These are phyloP conservation scores for Sclerotinia minor DNA, from an alignment of 2,329 filamentous ascomycete species.

Conservation along the genomic window DNA sequence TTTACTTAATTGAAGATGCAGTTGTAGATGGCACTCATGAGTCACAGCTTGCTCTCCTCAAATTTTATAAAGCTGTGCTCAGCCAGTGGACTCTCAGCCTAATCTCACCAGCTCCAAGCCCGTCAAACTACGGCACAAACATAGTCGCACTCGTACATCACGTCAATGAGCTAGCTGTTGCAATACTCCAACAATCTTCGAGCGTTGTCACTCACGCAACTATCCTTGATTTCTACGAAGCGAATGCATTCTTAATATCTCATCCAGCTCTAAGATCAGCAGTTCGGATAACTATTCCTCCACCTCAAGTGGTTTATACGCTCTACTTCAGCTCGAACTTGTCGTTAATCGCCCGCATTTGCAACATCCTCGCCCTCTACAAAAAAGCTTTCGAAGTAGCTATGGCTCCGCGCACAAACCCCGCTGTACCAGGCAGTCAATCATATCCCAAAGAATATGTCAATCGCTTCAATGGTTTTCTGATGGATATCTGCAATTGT, in stretches of 20 bases:
- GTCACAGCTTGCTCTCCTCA: constrained; percentile 61
- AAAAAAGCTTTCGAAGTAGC: constrained; percentile 72
- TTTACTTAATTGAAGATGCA: constrained; percentile 53
- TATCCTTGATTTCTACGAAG: constrained; percentile 70
- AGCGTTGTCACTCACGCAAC: constrained; percentile 51
- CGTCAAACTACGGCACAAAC: constrained; percentile 29
- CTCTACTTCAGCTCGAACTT: constrained; percentile 67
- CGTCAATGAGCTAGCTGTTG: constrained; percentile 57
- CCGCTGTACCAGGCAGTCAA: constrained; percentile 33
- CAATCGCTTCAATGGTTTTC: constrained; percentile 74
- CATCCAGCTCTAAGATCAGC: constrained; percentile 52
- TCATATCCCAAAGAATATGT: constrained; percentile 61
- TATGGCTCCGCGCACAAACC: constrained; percentile 46
- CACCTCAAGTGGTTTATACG: constrained; percentile 66
- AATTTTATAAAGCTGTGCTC: constrained; percentile 67
- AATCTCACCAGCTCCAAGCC: constrained; percentile 43
- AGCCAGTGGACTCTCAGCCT: constrained; percentile 57
- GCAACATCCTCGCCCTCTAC: constrained; percentile 67
- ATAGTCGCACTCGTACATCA: constrained; percentile 50
- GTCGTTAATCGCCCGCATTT: constrained; percentile 66
- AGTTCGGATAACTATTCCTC: constrained; percentile 68
- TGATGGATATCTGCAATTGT: constrained; percentile 86
- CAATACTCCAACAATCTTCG: constrained; percentile 57
- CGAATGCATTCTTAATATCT: constrained; percentile 57
- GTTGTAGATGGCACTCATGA: constrained; percentile 51